Base-by-base conservation (phyloP, 2,329 filamentous ascomycete species). In the Paraconiothyrium sp. region DNA sequence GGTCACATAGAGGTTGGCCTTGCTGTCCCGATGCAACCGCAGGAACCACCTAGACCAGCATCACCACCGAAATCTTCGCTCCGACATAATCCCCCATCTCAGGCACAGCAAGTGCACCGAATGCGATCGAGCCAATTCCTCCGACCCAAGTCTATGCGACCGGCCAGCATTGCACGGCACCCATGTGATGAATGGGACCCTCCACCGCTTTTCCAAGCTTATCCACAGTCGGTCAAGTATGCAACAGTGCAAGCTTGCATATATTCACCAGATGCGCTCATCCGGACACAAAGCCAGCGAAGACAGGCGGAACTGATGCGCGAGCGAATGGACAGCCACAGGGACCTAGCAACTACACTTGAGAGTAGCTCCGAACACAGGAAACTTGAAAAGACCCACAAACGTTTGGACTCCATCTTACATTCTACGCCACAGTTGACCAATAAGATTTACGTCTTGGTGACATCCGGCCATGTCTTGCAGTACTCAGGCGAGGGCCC, bases 201-300 rank as follows among this genome's bases (percentile, higher is more conserved):
- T 8, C 92, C 92, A 7, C 92, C 93, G 1, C 81, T 97, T 13
- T 96, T 94, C 76, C 91, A 97, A 76, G 93, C 92, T 13, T 97
- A 93, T 74, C 90, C 92, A 0, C 93, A 97, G 77, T 89, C 92
- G 2, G 85, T 92, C 67, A 93, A 91, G 72, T 88, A 95, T 76
- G 89, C 88, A 11, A 88, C 86, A 16, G 82, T 97, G 3, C 86
- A 89, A 30, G 86, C 90, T 16, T 90, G 90, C 41, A 86, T 85
- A 1, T 79, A 90, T 11, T 87, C 90, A 1, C 86, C 90, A 1
- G 93, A 96, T 63, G 79, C 85, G 0, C 86, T 95, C 50, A 76
- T 93, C 54, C 87, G 90, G 39, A 62, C 79, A 86, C 65, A 84
- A 65, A 80, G 78, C 51, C 86, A 88, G 65, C 84, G 85, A 55